Base-by-base conservation (phyloP, 2,329 filamentous ascomycete genomes). In the Epicoccum nigrum region DNA sequence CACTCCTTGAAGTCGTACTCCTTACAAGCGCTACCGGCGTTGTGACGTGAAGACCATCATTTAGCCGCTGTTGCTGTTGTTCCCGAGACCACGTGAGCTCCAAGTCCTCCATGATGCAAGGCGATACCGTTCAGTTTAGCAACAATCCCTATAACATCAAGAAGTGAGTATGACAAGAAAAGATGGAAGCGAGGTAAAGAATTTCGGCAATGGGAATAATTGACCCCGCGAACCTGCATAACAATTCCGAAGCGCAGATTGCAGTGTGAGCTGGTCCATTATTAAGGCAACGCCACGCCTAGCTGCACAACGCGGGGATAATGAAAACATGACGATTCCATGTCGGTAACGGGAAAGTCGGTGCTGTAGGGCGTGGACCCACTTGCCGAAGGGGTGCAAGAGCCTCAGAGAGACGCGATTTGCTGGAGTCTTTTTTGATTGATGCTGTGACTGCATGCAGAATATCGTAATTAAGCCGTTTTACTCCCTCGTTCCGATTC, bases 81-180 rank as follows among this genome's bases (percentile, higher is more conserved):
- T 71, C 68, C 15, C 64, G 59, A 54, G 69, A 70, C 59, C 67
- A 71, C 56, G 64, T 71, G 48, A 57, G 60, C 45, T 71, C 68
- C n/a, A 73, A 55, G 51, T 70, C 61, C 44, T 61, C 65, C 65
- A 68, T 65, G 30, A 21, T 51, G 16, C 41, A 12, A 27, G 48
- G 39, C n/a, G 30, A 40, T 43, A 33, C 43, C 56, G 58, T 58
- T 39, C 42, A 57, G 41, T 48, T 37, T 43, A 25, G 31, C 39
- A 53, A 43, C 19, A 13, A 42, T 11, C 16, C 27, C 23, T 38
- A 31, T 32, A 16, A 44, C 30, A 27, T 32, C 40, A 42, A 37
- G 32, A 42, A 54, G 42, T 7, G 27, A 34, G 19, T 28, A 55
- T 45, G 25, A 27, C 11, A 53, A 34, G 28, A 21, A n/a, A 37